Evolutionary conservation across 169 alveolate genomes (phyloP).

Genomic region (Eimeria necatrix): DNA sequence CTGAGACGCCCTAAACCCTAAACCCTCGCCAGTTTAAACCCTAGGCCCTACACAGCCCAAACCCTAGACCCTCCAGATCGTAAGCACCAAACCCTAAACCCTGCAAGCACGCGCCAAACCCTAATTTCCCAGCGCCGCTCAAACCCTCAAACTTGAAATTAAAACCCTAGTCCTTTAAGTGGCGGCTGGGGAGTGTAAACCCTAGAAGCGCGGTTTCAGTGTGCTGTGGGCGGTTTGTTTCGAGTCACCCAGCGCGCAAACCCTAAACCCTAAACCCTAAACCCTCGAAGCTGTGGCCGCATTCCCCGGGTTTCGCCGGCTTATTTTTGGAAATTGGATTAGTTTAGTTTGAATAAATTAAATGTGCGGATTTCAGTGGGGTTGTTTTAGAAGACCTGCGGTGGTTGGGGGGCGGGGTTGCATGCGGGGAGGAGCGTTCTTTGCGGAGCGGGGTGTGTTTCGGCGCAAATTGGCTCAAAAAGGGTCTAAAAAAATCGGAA

Average conservation of each 20-base stretch:
- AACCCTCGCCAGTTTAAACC: no score
- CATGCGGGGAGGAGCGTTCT: no score
- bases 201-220: not conserved
- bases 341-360: not conserved
- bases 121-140: not conserved
- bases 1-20: no score
- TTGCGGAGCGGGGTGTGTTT: no score
- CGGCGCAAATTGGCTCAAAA: not conserved
- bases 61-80: no score
- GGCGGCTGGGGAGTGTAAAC: not conserved
- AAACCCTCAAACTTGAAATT: not conserved
- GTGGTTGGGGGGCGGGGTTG: no score
- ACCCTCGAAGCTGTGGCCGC: not conserved
- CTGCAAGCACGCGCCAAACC: not conserved
- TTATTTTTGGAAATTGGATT: not conserved
- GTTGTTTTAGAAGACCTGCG: no score
- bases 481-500: not conserved
- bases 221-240: not conserved
- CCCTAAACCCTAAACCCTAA: not conserved
- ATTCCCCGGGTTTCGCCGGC: no score
- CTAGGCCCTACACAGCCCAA: no score
- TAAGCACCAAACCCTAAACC: no score
- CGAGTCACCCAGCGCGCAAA: not conserved
- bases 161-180: not conserved
- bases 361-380: not conserved